Percentiles rank a stretch among this genome's conserved stretches.
Evolutionary conservation across 306 rosid genomes (phyloP).

Genomic region (Malus sieversii): DNA sequence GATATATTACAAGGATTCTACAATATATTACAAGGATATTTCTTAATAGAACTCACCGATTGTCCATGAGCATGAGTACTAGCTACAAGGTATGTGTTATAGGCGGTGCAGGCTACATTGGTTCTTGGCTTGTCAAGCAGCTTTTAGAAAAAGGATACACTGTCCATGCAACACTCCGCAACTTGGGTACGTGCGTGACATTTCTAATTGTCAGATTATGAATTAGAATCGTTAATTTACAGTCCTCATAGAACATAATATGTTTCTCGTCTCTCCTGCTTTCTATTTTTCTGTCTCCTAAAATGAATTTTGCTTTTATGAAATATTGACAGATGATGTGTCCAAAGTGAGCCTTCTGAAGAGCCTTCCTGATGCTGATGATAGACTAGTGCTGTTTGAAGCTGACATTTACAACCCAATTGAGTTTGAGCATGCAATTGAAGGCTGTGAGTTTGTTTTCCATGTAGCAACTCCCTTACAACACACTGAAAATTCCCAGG

Average conservation of each 20-base stretch:
- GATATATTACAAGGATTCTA: no score
- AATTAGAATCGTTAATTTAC: not conserved
- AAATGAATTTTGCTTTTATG: no score
- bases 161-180: constrained; percentile 37
- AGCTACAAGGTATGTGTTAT: constrained; percentile 30
- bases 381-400: constrained; percentile 21
- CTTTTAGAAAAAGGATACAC: constrained; percentile 27
- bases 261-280: no score
- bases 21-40: no score
- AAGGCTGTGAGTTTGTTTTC: constrained; percentile 22
- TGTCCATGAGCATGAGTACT: not conserved
- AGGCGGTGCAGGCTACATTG: constrained; percentile 32
- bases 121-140: constrained; percentile 22
- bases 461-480: constrained; percentile 27
- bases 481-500: constrained; percentile 17
- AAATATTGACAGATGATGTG: constrained; percentile 13
- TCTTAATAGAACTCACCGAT: no score
- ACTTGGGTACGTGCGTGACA: constrained; percentile 2
- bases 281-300: no score
- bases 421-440: constrained; percentile 16
- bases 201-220: not conserved
- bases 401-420: constrained; percentile 25
- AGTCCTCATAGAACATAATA: no score
- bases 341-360: constrained; percentile 24
- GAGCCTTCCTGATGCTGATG: constrained; percentile 24